These are phyloP conservation scores for Populus deltoides DNA, from an alignment of 345 rosid genomes.

Conservation along the genomic window DNA sequence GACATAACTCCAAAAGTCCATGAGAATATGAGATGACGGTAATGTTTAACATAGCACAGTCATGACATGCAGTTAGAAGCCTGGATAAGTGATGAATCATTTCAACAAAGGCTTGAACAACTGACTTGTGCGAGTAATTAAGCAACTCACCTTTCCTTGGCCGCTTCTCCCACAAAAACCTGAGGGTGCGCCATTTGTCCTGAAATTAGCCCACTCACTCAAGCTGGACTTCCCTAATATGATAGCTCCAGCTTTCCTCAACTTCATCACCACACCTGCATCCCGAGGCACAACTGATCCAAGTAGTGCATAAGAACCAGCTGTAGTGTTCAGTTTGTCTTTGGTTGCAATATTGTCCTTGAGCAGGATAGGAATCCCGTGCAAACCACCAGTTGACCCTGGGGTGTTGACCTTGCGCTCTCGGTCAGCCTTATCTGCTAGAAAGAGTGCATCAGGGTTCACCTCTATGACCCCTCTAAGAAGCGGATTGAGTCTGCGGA, in stretches of 20 bases:
- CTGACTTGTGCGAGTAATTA: neutral
- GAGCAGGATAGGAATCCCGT: constrained; percentile 53
- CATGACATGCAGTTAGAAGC: too few relatives aligned
- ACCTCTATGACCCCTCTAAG: constrained; percentile 28
- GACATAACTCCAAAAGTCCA: too few relatives aligned
- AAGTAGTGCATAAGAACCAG: constrained; percentile 46
- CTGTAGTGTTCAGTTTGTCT: constrained; percentile 51
- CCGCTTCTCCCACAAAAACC: constrained; percentile 53
- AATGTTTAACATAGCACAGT: too few relatives aligned
- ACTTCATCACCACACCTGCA: constrained; percentile 44
- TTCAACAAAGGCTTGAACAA: neutral
- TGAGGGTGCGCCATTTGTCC: constrained; percentile 24
- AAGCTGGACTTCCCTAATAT: constrained; percentile 58
- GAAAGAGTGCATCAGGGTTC: constrained; percentile 1
- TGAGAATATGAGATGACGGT: too few relatives aligned
- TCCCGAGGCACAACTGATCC: constrained; percentile 43
- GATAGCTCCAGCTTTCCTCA: constrained; percentile 51
- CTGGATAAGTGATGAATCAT: too few relatives aligned
- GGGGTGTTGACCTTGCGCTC: constrained; percentile 22
- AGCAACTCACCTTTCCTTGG: constrained; percentile 44
- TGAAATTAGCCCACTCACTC: constrained; percentile 49
- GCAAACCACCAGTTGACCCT: constrained; percentile 21
- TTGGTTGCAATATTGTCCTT: constrained; percentile 57
- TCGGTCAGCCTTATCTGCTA: constrained; percentile 17
- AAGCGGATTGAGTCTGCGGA: constrained; percentile 28